These are phyloP conservation scores for Cyanidiococcus yangmingshanensis DNA, from an alignment of 23 red algal genomes.

Conservation along the genomic window DNA sequence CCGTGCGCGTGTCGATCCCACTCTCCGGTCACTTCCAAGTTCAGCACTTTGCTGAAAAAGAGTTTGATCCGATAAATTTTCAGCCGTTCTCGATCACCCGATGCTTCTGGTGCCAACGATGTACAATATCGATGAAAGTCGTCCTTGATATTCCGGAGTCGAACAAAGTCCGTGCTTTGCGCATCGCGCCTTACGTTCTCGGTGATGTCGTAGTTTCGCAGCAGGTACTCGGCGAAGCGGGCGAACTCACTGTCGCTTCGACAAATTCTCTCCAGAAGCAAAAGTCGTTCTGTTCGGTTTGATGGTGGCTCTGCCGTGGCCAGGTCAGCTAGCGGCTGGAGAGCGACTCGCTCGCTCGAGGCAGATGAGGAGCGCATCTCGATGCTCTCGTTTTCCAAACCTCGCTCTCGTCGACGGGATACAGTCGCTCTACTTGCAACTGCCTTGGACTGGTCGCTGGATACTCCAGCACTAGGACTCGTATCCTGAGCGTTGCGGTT, in stretches of 20 bases:
- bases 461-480: too few species aligned
- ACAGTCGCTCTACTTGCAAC: neutral
- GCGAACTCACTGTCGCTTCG: conserved; percentile 34
- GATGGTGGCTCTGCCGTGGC: neutral
- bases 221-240: conserved; percentile 60
- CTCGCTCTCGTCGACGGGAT: neutral
- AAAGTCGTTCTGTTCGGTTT: conserved; percentile 21
- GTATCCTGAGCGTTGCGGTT: too few species aligned
- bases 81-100: conserved; percentile 31
- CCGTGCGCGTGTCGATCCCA: conserved; percentile 88
- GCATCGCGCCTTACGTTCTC: conserved; percentile 55
- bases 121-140: conserved; percentile 57
- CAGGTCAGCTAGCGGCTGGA: conserved; percentile 34
- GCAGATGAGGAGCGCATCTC: neutral
- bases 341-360: conserved; percentile 18
- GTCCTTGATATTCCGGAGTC: conserved; percentile 89
- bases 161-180: conserved; percentile 56
- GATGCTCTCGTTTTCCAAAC: neutral
- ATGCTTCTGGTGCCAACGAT: conserved; percentile 34
- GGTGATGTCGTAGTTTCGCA: conserved; percentile 62
- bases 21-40: conserved; percentile 89
- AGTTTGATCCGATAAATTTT: conserved; percentile 82
- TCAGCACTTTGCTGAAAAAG: conserved; percentile 74
- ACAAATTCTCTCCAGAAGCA: conserved; percentile 25
- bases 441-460: neutral